A percentile compares a stretch with the other conserved stretches of the same genome.
phyloP scores from a whole-genome alignment of 78 protist species.

The Dictyostelium capitatum region DNA sequence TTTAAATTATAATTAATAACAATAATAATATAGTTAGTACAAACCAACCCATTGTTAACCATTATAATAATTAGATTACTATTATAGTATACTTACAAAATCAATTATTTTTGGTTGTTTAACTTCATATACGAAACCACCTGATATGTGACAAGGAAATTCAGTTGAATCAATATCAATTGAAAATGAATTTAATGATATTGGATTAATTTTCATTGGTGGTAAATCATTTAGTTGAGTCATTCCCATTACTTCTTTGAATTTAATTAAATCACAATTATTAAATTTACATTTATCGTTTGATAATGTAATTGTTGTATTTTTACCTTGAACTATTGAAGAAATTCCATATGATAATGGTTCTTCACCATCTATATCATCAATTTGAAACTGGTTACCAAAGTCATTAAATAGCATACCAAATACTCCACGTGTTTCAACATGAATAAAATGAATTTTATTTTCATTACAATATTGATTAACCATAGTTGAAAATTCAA shows the following conservation, averaged over 20 bases:
- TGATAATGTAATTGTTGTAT: conserved; percentile 86
- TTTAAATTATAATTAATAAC: not conserved
- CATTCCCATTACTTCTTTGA: conserved; percentile 96
- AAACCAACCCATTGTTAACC: too few species aligned
- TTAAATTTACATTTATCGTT: conserved; percentile 92
- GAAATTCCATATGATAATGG: conserved; percentile 81
- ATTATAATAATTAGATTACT: not conserved
- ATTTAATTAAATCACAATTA: conserved; percentile 92
- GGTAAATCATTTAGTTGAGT: conserved; percentile 88
- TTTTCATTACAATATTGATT: conserved; percentile 79
- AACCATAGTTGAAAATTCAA: conserved; percentile 57
- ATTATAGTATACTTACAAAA: conserved; percentile 71
- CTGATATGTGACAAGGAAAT: conserved; percentile 67
- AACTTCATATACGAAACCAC: conserved; percentile 95
- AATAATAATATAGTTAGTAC: not conserved
- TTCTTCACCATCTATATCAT: conserved; percentile 94
- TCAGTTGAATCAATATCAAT: conserved; percentile 89
- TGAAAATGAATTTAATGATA: conserved; percentile 76
- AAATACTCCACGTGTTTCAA: conserved; percentile 91
- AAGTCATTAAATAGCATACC: conserved; percentile 92
- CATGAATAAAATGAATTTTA: conserved; percentile 62
- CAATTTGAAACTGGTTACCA: conserved; percentile 89
- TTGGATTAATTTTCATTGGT: conserved; percentile 63
- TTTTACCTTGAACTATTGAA: conserved; percentile 82
- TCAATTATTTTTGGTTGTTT: conserved; percentile 85